Percentiles rank a stretch among this genome's conserved stretches.
These are phyloP conservation scores for Cairneyella variabilis DNA, from an alignment of 495 filamentous ascomycete species.

Conservation along the genomic window DNA sequence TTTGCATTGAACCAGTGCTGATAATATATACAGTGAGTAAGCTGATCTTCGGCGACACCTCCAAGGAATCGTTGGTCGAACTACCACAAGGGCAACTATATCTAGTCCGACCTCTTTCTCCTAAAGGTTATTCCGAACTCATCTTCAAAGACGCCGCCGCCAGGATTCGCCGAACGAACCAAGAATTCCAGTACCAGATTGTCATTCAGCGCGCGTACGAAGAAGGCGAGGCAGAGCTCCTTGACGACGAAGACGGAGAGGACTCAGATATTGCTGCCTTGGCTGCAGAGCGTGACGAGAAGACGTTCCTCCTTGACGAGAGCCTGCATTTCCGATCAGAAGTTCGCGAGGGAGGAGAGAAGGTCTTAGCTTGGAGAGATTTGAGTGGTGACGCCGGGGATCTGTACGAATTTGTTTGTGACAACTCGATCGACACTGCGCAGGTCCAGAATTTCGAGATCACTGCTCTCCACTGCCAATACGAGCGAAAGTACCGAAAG, in stretches of 20 bases:
- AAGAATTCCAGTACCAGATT: constrained; percentile 95
- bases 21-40: constrained; percentile 64
- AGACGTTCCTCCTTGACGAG: constrained; percentile 92
- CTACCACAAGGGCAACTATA: constrained; percentile 95
- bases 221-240: constrained; percentile 88
- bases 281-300: constrained; percentile 82
- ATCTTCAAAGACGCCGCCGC: constrained; percentile 97
- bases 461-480: constrained; percentile 88
- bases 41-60: constrained; percentile 85
- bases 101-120: constrained; percentile 89
- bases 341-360: constrained; percentile 69
- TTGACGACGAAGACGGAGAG: constrained; percentile 78
- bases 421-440: constrained; percentile 59
- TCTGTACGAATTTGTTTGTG: constrained; percentile 95
- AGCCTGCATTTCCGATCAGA: constrained; percentile 83
- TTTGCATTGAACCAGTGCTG: constrained; percentile 10
- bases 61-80: constrained; percentile 91
- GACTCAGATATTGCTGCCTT: constrained; percentile 66
- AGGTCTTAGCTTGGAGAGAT: constrained; percentile 90
- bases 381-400: constrained; percentile 90
- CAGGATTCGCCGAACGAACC: constrained; percentile 84
- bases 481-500: constrained; percentile 87
- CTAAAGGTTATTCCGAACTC: constrained; percentile 95
- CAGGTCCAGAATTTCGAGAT: constrained; percentile 79
- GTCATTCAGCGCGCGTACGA: constrained; percentile 95